Base-by-base conservation (phyloP, 306 rosid genomes). In the Alnus rubra region DNA sequence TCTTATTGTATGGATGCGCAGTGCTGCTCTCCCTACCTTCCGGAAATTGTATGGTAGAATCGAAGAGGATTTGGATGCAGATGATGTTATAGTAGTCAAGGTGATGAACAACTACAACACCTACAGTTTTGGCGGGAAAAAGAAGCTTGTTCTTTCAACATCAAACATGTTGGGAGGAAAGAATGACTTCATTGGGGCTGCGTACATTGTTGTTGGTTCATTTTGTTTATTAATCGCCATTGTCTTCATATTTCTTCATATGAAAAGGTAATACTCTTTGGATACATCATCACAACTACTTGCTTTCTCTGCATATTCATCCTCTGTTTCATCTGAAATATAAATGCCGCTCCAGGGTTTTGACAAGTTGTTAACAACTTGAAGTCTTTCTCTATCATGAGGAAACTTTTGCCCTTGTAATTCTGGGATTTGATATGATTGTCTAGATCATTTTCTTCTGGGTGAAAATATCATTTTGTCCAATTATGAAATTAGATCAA, bases 1-100 rank as follows among this genome's bases (percentile, higher is more conserved):
- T 88, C 95, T 95, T 76, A 84, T 95, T 33, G 98, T 95, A 67
- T 92, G 98, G 98, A 95, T 95, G 98, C 92, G 98, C 55, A 92
- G 98, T 45, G 97, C 98, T 76, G 98, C 98, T 12, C 98, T 95
- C 33, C 97, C 98, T 69, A 88, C 86, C 87, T 95, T 95, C 88
- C 80, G 97, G 65, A 95, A 95, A 88, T 82, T 95, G 87, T 92
- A 92, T 11, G 98, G 98, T 76, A 91, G 86, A 92, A 92, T 95
- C 58, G 98, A 92, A 82, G 93, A 89, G 86, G 95, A 95, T 86
- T 84, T 95, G 93, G 88, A 92, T 37, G 92, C 83, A 44, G 92
- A 86, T 79, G 98, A 92, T 80, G 97, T 87, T 77, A 80, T 95
- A 50, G 83, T 76, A 15, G 93, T 95, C 75, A 88, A 87, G 49